phyloP scores from a whole-genome alignment of 352 stramenopile species.

The Pythium coloratum region DNA sequence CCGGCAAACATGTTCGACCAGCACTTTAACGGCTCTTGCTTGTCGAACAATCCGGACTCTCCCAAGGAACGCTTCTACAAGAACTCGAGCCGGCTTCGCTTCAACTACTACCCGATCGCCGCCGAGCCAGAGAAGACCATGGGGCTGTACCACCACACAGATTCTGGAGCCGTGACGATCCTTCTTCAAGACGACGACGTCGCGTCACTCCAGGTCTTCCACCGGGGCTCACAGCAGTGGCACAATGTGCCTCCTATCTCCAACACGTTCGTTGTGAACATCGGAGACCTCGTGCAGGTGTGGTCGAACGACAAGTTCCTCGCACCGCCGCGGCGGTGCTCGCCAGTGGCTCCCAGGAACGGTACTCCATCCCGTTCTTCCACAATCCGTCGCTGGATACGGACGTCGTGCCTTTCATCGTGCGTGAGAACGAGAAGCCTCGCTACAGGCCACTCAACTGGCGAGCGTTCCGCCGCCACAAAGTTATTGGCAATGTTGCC shows the following conservation, averaged over 20 bases:
- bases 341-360: slow-evolving; percentile 31
- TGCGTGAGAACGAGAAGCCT: slow-evolving; percentile 31
- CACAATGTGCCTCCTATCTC: slow-evolving; percentile 37
- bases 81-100: slow-evolving; percentile 78
- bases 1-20: slow-evolving; percentile 49
- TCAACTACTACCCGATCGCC: slow-evolving; percentile 90
- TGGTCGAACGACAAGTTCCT: slow-evolving; percentile 59
- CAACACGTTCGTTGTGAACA: slow-evolving; percentile 58
- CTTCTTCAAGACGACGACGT: slow-evolving; percentile 65
- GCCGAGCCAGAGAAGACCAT: slow-evolving; percentile 46
- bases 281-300: slow-evolving; percentile 57
- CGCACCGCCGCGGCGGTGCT: slow-evolving; percentile 58
- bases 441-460: slow-evolving; percentile 81
- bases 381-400: slow-evolving; percentile 63
- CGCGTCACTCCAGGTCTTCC: slow-evolving; percentile 51
- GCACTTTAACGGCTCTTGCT: slow-evolving; percentile 34
- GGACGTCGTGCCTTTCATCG: slow-evolving; percentile 58
- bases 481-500: slow-evolving; percentile 89
- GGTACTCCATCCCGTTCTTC: slow-evolving; percentile 64
- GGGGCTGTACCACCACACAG: slow-evolving; percentile 61
- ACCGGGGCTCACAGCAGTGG: slow-evolving; percentile 49
- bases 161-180: slow-evolving; percentile 53
- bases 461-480: slow-evolving; percentile 81
- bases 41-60: slow-evolving; percentile 34
- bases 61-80: too few species aligned